Conservation (phyloP, 345 rosid genomes). For the Hibiscus syriacus region DNA sequence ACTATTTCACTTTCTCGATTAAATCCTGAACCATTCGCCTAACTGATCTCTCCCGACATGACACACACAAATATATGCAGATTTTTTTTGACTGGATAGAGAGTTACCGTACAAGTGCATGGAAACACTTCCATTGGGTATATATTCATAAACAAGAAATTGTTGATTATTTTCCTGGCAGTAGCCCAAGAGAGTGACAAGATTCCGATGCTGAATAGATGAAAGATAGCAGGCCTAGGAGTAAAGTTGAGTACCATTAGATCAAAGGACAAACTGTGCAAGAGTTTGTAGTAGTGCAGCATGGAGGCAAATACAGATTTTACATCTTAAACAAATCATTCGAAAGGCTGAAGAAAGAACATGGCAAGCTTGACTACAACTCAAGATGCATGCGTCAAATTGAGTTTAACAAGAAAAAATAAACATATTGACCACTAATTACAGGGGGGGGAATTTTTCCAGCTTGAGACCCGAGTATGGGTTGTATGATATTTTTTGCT, state of each 20-base stretch:
- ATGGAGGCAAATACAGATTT: background rate
- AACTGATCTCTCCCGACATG: background rate
- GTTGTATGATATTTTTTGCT: background rate
- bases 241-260: constrained; percentile 11
- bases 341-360: background rate
- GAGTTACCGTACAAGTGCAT: constrained; percentile 95
- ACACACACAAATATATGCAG: constrained; percentile 2
- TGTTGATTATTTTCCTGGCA: constrained; percentile 82
- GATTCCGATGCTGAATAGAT: constrained; percentile 74
- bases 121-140: constrained; percentile 97
- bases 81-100: constrained; percentile 29
- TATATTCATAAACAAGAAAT: constrained; percentile 74
- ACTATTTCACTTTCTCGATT: background rate
- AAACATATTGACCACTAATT: background rate
- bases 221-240: constrained; percentile 78
- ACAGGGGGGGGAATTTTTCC: background rate
- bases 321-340: background rate
- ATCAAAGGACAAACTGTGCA: constrained; percentile 11
- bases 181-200: constrained; percentile 83
- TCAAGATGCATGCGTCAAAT: background rate
- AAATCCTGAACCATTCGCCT: background rate
- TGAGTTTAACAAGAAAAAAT: background rate
- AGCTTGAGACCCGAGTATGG: constrained; percentile 1
- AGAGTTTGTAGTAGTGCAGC: background rate
- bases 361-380: background rate